A percentile compares a stretch with the other conserved stretches of the same genome.
These are phyloP conservation scores for Beta macrorhiza DNA, from an alignment of 179 eudicot genomes.

Conservation along the genomic window DNA sequence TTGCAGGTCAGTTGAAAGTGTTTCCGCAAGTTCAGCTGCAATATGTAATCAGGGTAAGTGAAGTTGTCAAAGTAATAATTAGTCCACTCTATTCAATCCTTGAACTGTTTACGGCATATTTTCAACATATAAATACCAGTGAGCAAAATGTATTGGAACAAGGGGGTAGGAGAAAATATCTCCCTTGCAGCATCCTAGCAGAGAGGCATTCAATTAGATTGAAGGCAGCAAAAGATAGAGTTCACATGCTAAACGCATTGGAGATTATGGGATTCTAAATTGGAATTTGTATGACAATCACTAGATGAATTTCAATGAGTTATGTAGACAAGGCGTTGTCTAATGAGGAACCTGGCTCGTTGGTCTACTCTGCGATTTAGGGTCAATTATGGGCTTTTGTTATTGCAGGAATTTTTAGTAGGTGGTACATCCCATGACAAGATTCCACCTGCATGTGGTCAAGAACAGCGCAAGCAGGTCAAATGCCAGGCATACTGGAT, in stretches of 20 bases:
- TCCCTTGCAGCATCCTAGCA: neutral
- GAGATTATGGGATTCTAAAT: neutral
- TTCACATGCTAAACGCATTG: neutral
- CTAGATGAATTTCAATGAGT: too few relatives aligned
- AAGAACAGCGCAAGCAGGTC: neutral
- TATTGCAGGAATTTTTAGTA: neutral
- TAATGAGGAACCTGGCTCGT: neutral
- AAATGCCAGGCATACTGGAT: neutral
- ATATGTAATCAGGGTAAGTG: slow-evolving; percentile 18
- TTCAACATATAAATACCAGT: neutral
- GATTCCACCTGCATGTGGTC: neutral
- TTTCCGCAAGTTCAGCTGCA: slow-evolving; percentile 89
- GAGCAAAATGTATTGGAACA: neutral
- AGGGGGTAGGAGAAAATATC: neutral
- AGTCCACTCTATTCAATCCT: neutral
- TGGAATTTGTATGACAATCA: neutral
- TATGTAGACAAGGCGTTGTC: too few relatives aligned
- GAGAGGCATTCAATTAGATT: neutral
- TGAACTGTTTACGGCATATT: neutral
- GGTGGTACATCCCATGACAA: neutral
- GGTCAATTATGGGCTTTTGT: neutral
- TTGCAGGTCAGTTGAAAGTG: slow-evolving; percentile 78
- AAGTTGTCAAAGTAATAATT: slow-evolving; percentile 9
- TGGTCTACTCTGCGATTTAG: neutral
- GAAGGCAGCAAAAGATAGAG: neutral